A percentile compares a stretch with the other conserved stretches of the same genome.
phyloP scores from a whole-genome alignment of 371 early-diverging fungal genomes.

The Mucor plumbeus region DNA sequence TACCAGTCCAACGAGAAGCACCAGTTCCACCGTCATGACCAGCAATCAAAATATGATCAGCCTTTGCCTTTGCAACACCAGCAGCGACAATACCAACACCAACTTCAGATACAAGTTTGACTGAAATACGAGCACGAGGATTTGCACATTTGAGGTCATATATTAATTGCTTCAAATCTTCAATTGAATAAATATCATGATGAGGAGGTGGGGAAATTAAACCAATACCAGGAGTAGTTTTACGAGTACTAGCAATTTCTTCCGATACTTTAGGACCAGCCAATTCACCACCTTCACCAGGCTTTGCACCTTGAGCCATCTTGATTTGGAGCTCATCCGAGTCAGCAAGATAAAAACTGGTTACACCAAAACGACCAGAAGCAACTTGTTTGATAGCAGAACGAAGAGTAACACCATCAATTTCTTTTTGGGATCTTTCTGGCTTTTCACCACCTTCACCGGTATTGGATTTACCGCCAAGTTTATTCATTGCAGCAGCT shows the following conservation, averaged over 20 bases:
- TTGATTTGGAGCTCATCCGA: slow-evolving; percentile 98
- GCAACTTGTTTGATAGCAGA: slow-evolving; percentile 98
- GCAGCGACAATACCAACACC: slow-evolving; percentile 96
- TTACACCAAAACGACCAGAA: slow-evolving; percentile 97
- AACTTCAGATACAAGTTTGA: slow-evolving; percentile 96
- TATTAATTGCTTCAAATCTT: slow-evolving; percentile 96
- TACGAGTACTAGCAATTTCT: slow-evolving; percentile 91
- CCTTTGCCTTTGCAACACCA: slow-evolving; percentile 97
- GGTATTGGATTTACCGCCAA: slow-evolving; percentile 97
- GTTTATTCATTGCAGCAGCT: slow-evolving; percentile 94
- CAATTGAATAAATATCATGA: slow-evolving; percentile 97
- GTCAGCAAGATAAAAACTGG: slow-evolving; percentile 89
- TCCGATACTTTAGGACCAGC: slow-evolving; percentile 88
- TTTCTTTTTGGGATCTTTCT: slow-evolving; percentile 65
- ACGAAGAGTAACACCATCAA: slow-evolving; percentile 83
- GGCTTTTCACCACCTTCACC: slow-evolving; percentile 99
- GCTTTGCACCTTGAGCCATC: slow-evolving; percentile 99
- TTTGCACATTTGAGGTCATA: slow-evolving; percentile 95
- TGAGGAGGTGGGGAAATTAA: slow-evolving; percentile 96
- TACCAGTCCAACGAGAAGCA: slow-evolving; percentile 96
- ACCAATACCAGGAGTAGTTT: slow-evolving; percentile 95
- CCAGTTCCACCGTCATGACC: slow-evolving; percentile 99
- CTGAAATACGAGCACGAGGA: slow-evolving; percentile 89
- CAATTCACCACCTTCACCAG: slow-evolving; percentile 92
- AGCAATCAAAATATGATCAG: slow-evolving; percentile 95